A percentile compares a stretch with the other conserved stretches of the same genome.
Conservation (phyloP, 345 rosid genomes). For the Combretum micranthum region DNA sequence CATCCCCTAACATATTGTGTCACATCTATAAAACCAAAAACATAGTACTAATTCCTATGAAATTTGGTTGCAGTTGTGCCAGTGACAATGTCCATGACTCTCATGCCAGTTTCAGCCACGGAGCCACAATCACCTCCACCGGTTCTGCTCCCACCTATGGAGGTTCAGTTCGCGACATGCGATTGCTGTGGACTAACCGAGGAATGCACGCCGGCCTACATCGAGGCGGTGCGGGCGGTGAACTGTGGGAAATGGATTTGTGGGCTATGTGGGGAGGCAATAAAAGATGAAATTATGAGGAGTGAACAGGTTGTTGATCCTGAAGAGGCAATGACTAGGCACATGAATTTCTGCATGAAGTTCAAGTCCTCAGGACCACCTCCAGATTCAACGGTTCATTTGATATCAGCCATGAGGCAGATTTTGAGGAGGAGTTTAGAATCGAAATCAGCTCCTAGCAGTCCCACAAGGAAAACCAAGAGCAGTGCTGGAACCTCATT, state of each 20-base stretch:
- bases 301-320: constrained; percentile 6
- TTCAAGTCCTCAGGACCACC: constrained; percentile 2
- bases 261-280: constrained; percentile 34
- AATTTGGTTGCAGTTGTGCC: too few species aligned
- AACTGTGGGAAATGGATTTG: constrained; percentile 19
- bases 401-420: constrained; percentile 17
- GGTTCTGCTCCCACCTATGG: too few species aligned
- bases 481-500: background rate
- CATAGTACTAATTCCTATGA: too few species aligned
- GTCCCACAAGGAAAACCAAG: background rate
- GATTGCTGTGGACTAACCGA: constrained; percentile 32
- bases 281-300: constrained; percentile 23
- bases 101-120: too few species aligned
- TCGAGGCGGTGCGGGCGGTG: constrained; percentile 14
- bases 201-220: constrained; percentile 32
- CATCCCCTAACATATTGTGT: too few species aligned
- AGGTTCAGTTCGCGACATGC: constrained; percentile 10
- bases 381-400: background rate
- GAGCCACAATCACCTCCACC: too few species aligned
- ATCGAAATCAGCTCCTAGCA: constrained; percentile 5
- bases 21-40: too few species aligned
- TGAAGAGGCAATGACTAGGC: constrained; percentile 29
- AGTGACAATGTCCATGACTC: too few species aligned
- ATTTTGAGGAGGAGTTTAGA: constrained; percentile 9
- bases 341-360: constrained; percentile 16